A percentile compares a stretch with the other conserved stretches of the same genome.
phyloP scores from a whole-genome alignment of 2,329 filamentous ascomycete genomes.

The Fusarium abutilonis region DNA sequence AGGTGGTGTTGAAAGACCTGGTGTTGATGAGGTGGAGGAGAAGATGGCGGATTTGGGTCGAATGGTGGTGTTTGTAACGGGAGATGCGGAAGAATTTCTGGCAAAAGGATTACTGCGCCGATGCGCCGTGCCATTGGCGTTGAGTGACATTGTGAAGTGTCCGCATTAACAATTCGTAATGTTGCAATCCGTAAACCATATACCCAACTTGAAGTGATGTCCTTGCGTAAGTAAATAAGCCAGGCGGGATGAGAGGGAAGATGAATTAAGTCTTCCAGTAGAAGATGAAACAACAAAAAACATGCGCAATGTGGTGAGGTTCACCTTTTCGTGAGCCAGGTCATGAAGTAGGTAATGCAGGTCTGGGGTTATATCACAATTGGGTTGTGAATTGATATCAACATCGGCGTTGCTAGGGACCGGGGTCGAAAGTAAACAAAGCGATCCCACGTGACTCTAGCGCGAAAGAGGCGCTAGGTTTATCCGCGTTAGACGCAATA shows the following conservation, averaged over 20 bases:
- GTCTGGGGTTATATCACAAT: slow-evolving; percentile 22
- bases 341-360: slow-evolving; percentile 42
- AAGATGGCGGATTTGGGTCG: slow-evolving; percentile 82
- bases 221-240: slow-evolving; percentile 43
- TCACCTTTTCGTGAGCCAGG: slow-evolving; percentile 42
- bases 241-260: slow-evolving; percentile 2
- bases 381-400: slow-evolving; percentile 31
- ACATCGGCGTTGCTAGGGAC: slow-evolving; percentile 46
- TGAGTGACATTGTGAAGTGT: slow-evolving; percentile 50
- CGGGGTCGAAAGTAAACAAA: slow-evolving; percentile 45
- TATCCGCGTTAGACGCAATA: slow-evolving; percentile 24
- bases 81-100: slow-evolving; percentile 74
- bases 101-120: slow-evolving; percentile 85
- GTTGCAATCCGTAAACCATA: slow-evolving; percentile 28
- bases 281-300: slow-evolving; percentile 38
- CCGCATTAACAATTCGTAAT: slow-evolving; percentile 44
- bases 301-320: slow-evolving; percentile 38
- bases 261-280: slow-evolving; percentile 6
- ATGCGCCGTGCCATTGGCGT: slow-evolving; percentile 60
- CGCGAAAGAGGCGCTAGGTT: slow-evolving; percentile 16
- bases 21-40: slow-evolving; percentile 64
- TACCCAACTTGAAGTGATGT: slow-evolving; percentile 20
- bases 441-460: slow-evolving; percentile 35
- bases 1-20: slow-evolving; percentile 53
- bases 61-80: slow-evolving; percentile 61